Conservation (phyloP, 2,329 filamentous ascomycete species). For the Fusarium illudens region DNA sequence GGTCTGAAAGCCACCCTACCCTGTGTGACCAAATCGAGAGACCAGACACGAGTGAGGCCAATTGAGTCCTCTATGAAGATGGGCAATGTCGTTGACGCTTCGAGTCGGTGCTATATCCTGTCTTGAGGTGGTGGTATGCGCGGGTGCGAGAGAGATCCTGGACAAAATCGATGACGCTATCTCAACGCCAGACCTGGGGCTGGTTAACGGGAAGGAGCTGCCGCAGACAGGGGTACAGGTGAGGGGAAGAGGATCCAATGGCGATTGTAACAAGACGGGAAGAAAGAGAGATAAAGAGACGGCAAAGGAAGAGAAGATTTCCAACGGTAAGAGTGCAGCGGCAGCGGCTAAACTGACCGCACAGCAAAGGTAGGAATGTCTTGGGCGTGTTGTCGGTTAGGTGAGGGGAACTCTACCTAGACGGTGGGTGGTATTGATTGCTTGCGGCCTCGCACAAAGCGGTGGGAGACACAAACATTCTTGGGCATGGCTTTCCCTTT, state of each 20-base stretch:
- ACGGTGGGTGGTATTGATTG: not conserved
- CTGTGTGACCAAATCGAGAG: not conserved
- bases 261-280: not conserved
- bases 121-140: constrained; percentile 13
- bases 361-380: not conserved
- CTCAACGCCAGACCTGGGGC: constrained; percentile 19
- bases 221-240: constrained; percentile 20
- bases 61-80: constrained; percentile 11
- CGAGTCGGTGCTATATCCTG: constrained; percentile 11
- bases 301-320: not conserved
- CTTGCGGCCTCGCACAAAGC: not conserved
- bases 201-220: constrained; percentile 11
- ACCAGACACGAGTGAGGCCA: not conserved
- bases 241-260: constrained; percentile 3
- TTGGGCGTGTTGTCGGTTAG: not conserved
- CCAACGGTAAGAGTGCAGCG: not conserved
- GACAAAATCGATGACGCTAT: constrained; percentile 36
- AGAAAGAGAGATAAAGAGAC: not conserved
- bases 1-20: not conserved
- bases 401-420: not conserved
- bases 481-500: not conserved
- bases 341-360: not conserved
- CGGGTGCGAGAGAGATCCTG: not conserved
- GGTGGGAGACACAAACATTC: not conserved
- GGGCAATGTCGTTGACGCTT: constrained; percentile 22